Percentiles rank a stretch among this genome's conserved stretches.
Conservation (phyloP, 345 rosid genomes). For the Eucalyptus pauciflora region DNA sequence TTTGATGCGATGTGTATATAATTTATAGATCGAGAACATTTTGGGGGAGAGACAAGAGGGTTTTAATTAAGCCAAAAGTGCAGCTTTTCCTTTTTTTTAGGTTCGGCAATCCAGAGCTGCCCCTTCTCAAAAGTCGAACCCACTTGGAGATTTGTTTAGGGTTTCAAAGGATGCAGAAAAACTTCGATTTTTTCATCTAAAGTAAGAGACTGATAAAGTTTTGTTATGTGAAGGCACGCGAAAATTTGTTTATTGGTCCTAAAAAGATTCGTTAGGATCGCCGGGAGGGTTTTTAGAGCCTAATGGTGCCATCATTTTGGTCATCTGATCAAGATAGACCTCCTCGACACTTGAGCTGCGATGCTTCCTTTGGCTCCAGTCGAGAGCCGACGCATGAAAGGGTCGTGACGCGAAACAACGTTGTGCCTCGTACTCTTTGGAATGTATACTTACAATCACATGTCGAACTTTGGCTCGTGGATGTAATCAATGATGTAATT, state of each 20-base stretch:
- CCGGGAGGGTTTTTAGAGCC: background rate
- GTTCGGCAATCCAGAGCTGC: background rate
- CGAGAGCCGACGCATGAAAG: background rate
- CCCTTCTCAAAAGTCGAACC: background rate
- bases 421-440: fast-evolving
- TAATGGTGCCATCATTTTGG: background rate
- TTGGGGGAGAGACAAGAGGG: background rate
- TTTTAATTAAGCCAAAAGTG: background rate
- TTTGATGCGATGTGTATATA: background rate
- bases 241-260: background rate
- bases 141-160: background rate
- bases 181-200: background rate
- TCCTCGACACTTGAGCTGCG: background rate
- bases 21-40: background rate
- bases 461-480: background rate
- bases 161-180: background rate
- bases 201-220: background rate
- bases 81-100: background rate
- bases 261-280: background rate
- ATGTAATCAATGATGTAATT: too few species aligned
- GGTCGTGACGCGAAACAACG: background rate
- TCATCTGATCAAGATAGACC: background rate
- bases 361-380: background rate
- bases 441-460: background rate
- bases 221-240: background rate